A percentile compares a stretch with the other conserved stretches of the same genome.
Evolutionary conservation across 2,329 filamentous ascomycete genomes (phyloP).

Genomic region (Metarhizium anisopliae): DNA sequence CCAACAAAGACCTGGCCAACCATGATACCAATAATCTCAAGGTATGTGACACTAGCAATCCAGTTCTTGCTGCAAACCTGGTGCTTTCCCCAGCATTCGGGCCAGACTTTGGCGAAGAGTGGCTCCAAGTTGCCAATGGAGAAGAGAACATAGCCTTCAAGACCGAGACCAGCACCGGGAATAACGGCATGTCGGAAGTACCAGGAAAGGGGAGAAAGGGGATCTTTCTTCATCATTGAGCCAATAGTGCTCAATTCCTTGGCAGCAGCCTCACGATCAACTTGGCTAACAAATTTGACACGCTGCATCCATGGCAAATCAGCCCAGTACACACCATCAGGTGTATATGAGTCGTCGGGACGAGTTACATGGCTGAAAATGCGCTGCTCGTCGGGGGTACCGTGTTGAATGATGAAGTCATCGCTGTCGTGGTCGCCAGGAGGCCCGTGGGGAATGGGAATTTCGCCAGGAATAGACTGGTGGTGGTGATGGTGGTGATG

Average conservation of each 20-base stretch:
- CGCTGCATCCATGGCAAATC: slow-evolving; percentile 67
- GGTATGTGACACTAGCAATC: slow-evolving; percentile 77
- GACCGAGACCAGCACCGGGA: slow-evolving; percentile 81
- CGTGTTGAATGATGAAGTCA: slow-evolving; percentile 32
- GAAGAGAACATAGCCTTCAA: slow-evolving; percentile 95
- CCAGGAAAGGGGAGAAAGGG: slow-evolving; percentile 71
- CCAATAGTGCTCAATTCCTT: slow-evolving; percentile 61
- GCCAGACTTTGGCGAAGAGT: slow-evolving; percentile 68
- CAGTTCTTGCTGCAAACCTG: slow-evolving; percentile 68
- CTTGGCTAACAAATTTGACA: slow-evolving; percentile 63
- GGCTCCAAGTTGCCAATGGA: slow-evolving; percentile 90
- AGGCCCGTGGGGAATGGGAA: slow-evolving; percentile 45
- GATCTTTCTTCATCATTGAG: slow-evolving; percentile 77
- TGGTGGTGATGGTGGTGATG: slow-evolving; percentile 15
- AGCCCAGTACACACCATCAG: slow-evolving; percentile 84
- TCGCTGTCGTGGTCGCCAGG: slow-evolving; percentile 39
- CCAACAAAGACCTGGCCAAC: slow-evolving; percentile 85
- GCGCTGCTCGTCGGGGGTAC: slow-evolving; percentile 41
- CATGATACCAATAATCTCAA: slow-evolving; percentile 93
- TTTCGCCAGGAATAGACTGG: slow-evolving; percentile 36
- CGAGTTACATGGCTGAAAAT: slow-evolving; percentile 74
- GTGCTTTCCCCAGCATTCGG: slow-evolving; percentile 63
- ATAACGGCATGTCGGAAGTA: slow-evolving; percentile 89
- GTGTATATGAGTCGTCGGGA: slow-evolving; percentile 80
- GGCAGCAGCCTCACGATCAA: slow-evolving; percentile 61